phyloP scores from a whole-genome alignment of 306 rosid species.

The Casuarina equisetifolia region DNA sequence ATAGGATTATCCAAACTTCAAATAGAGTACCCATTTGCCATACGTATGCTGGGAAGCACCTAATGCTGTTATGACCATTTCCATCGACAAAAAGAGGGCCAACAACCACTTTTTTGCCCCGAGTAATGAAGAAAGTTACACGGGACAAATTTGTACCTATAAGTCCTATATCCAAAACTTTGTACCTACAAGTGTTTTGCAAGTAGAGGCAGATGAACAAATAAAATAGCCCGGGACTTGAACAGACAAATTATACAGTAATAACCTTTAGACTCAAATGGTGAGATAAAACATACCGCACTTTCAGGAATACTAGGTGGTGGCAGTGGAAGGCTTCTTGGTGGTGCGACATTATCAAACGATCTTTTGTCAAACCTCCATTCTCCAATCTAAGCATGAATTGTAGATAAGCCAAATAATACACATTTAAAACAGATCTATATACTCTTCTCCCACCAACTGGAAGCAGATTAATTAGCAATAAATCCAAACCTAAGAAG shows the following conservation, averaged over 20 bases:
- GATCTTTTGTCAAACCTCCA: no score
- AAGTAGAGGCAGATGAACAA: not conserved
- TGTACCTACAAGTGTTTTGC: not conserved
- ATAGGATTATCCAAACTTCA: no score
- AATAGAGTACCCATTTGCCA: not conserved
- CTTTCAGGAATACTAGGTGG: conserved; percentile 96
- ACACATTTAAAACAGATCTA: no score
- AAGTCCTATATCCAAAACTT: not conserved
- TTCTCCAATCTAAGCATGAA: no score
- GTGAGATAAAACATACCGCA: conserved; percentile 67
- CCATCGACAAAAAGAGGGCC: not conserved
- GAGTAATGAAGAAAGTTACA: not conserved
- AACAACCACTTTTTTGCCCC: not conserved
- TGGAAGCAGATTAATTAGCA: no score
- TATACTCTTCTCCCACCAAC: no score
- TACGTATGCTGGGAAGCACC: not conserved
- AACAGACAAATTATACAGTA: not conserved
- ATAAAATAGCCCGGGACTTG: not conserved
- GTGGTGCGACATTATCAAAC: conserved; percentile 36
- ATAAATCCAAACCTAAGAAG: no score
- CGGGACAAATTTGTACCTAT: not conserved
- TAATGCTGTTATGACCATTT: no score
- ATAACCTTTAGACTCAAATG: not conserved
- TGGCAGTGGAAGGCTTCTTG: conserved; percentile 81
- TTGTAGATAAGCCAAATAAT: no score